phyloP scores from a whole-genome alignment of 2,329 filamentous ascomycete genomes.

The Arachnomyces sp. region DNA sequence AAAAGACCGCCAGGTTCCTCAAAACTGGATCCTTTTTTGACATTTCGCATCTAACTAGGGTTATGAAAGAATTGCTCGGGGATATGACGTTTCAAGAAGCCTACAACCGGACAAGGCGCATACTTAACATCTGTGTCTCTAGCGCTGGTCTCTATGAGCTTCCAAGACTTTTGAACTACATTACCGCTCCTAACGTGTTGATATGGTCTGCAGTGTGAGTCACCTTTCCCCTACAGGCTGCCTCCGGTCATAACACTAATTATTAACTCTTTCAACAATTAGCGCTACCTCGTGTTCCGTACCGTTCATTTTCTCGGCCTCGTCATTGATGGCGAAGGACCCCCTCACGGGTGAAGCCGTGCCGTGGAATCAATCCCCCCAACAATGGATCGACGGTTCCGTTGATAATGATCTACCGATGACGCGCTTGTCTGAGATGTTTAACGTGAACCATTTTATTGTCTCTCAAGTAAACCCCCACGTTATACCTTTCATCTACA shows the following conservation, averaged over 20 bases:
- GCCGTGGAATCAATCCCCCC: conserved; percentile 78
- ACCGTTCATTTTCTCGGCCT: conserved; percentile 73
- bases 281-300: conserved; percentile 88
- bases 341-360: conserved; percentile 66
- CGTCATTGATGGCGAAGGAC: conserved; percentile 74
- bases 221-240: neutral
- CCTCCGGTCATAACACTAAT: neutral
- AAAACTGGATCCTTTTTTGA: conserved; percentile 82
- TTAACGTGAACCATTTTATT: conserved; percentile 97
- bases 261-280: conserved; percentile 12
- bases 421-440: conserved; percentile 83
- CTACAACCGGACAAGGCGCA: conserved; percentile 85
- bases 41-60: conserved; percentile 68
- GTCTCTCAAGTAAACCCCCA: conserved; percentile 96
- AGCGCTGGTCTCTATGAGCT: conserved; percentile 80
- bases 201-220: conserved; percentile 84
- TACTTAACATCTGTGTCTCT: conserved; percentile 90
- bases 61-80: conserved; percentile 72
- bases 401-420: conserved; percentile 92
- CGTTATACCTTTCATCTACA: conserved; percentile 74
- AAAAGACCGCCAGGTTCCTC: conserved; percentile 62
- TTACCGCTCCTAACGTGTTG: conserved; percentile 87
- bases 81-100: conserved; percentile 93
- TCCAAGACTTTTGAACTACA: conserved; percentile 79
- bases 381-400: conserved; percentile 87